Base-by-base conservation (phyloP, 2,329 filamentous ascomycete genomes). In the Parastagonospora nodorum region DNA sequence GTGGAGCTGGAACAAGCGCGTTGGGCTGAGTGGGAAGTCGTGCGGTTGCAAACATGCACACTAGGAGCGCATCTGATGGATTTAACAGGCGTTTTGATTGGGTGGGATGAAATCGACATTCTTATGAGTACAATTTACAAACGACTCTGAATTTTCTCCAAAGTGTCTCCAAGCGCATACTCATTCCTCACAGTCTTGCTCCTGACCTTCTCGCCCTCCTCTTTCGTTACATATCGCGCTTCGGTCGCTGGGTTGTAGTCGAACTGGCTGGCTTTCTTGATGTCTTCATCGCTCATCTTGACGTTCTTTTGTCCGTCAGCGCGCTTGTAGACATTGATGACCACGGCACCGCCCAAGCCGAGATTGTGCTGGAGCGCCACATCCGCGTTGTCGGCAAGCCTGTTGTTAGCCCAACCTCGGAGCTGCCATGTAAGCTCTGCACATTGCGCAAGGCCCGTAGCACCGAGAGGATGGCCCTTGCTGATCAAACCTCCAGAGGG, bases 341-440 rank as follows among this genome's bases (percentile, higher is more conserved):
- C 92, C 1, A 87, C 91, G 7, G 92, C 92, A 47, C 93, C 93
- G 8, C 93, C 93, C 7, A 97, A 80, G 0, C 93, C 93, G 1
- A 97, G 80, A 69, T 97, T 97, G 72, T 97, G 93, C 78, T 97
- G 92, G 60, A 97, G 78, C 45, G 88, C 89, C 50, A 85, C 84
- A 55, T 79, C 83, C 0, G 91, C 92, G 45, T 80, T 80, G 8
- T 84, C 78, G 0, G 88, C 82, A 11, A 86, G 77, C 33, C 93
- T 82, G 78, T 96, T 97, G 75, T 94, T 96, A 19, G 93, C 93
- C 93, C 92, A 97, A 14, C 93, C 93, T 57, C 93, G 84, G 57
- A 97, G 80, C 69, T 97, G 93, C 93, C 93, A 97, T 28, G 93
- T 89, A 27, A 97, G 78, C 77, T 97, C 93, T 10, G 93, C 90